Percentiles rank a stretch among this genome's conserved stretches.
Conservation (phyloP, 768 basidiomycete genomes). For the Xerocomellus intermedius region DNA sequence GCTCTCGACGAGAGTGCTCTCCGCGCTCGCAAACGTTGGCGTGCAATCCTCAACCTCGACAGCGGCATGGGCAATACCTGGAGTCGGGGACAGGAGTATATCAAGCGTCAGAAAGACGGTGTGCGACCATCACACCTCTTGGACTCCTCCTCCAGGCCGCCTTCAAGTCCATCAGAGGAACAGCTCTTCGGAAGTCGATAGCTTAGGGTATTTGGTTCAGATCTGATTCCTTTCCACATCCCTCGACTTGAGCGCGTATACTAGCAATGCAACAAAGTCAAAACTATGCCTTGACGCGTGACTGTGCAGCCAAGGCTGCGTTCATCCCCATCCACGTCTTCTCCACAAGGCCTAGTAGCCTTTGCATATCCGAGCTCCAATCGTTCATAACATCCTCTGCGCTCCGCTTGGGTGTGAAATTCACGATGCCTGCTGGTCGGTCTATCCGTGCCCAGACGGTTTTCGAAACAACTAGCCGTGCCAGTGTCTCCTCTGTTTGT, state of each 20-base stretch:
- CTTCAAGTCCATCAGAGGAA: constrained; percentile 23
- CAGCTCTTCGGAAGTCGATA: constrained; percentile 21
- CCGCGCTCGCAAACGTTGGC: constrained; percentile 76
- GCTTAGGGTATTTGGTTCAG: constrained; percentile 4
- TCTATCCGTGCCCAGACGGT: constrained; percentile 94
- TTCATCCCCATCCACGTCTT: constrained; percentile 99
- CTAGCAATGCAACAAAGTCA: constrained; percentile 18
- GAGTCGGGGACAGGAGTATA: constrained; percentile 74
- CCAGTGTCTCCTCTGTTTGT: constrained; percentile 86
- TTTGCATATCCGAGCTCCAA: constrained; percentile 97
- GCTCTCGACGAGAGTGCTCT: constrained; percentile 58
- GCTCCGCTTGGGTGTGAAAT: constrained; percentile 77
- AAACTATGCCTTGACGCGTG: constrained; percentile 48
- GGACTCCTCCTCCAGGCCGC: constrained; percentile 35
- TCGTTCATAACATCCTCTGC: constrained; percentile 96
- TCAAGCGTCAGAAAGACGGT: constrained; percentile 69
- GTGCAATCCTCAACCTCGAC: constrained; percentile 52
- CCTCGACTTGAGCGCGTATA: neutral
- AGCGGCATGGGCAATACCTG: constrained; percentile 47
- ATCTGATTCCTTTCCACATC: neutral
- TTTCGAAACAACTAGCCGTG: constrained; percentile 86
- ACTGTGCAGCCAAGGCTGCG: constrained; percentile 82
- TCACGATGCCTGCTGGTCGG: constrained; percentile 85
- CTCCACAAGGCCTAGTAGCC: constrained; percentile 86
- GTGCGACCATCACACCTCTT: constrained; percentile 64